A percentile compares a stretch with the other conserved stretches of the same genome.
phyloP scores from a whole-genome alignment of 345 rosid genomes.

The Camelina sativa region DNA sequence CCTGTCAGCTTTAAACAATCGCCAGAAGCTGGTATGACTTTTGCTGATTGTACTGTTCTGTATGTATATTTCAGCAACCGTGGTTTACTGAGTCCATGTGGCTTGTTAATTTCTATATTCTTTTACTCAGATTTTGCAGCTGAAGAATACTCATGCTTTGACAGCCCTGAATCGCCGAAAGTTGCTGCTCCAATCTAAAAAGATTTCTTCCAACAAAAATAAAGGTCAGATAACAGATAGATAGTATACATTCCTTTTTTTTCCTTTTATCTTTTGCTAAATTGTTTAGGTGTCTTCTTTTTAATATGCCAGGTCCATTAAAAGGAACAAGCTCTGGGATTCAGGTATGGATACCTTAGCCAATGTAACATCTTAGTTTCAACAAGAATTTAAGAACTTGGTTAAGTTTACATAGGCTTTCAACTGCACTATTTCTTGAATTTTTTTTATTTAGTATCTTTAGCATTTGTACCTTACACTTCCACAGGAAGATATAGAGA shows the following conservation, averaged over 20 bases:
- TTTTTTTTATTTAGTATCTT: not conserved
- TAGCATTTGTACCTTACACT: not conserved
- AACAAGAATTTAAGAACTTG: not conserved
- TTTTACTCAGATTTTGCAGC: constrained; percentile 66
- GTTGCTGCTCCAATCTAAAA: constrained; percentile 56
- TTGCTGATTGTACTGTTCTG: constrained; percentile 22
- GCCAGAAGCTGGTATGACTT: constrained; percentile 67
- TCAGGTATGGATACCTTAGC: constrained; percentile 48
- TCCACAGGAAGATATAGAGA: not conserved
- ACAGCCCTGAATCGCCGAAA: constrained; percentile 62
- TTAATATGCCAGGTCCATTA: constrained; percentile 50
- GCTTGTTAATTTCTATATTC: constrained; percentile 21
- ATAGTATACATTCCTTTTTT: constrained; percentile 24
- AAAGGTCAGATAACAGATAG: constrained; percentile 46
- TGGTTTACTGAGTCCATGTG: constrained; percentile 3
- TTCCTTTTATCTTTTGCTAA: constrained; percentile 13
- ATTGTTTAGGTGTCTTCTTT: constrained; percentile 26
- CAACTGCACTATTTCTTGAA: not conserved
- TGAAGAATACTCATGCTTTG: constrained; percentile 75
- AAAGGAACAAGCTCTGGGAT: constrained; percentile 48
- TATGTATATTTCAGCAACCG: not conserved
- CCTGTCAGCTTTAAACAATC: constrained; percentile 62
- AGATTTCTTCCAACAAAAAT: constrained; percentile 44
- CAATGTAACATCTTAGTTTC: not conserved
- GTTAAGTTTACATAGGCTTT: constrained; percentile 6